phyloP scores from a whole-genome alignment of 306 rosid genomes.

The Quercus berberidifolia region DNA sequence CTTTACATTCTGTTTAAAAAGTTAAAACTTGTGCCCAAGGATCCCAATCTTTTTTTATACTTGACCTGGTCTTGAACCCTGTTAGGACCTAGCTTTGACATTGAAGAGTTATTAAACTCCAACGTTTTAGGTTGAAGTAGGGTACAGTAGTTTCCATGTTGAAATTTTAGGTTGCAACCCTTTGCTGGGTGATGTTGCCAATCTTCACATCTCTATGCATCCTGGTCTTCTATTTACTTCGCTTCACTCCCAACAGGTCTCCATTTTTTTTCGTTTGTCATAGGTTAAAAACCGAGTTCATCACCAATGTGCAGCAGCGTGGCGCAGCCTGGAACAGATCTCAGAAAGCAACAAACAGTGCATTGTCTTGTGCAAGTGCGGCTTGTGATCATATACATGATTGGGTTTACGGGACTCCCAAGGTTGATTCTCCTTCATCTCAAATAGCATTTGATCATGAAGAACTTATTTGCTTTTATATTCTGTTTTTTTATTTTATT shows the following conservation, averaged over 20 bases:
- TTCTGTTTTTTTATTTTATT: neutral
- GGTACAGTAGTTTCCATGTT: too few species aligned
- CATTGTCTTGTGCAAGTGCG: conserved; percentile 69
- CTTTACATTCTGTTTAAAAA: too few species aligned
- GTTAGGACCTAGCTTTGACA: too few species aligned
- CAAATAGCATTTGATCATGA: conserved; percentile 5
- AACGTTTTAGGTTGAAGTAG: too few species aligned
- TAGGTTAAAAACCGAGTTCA: conserved; percentile 76
- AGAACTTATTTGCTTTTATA: neutral
- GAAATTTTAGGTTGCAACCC: neutral
- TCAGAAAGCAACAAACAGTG: conserved; percentile 50
- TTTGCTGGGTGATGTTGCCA: neutral
- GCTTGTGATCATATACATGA: conserved; percentile 76
- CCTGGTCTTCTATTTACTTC: neutral
- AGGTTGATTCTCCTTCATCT: conserved; percentile 39
- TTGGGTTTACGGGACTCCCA: conserved; percentile 69
- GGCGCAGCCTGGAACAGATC: conserved; percentile 62
- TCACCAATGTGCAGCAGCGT: conserved; percentile 64
- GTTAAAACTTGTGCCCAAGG: too few species aligned
- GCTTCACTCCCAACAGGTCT: neutral
- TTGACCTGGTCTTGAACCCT: neutral
- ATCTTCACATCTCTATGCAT: neutral
- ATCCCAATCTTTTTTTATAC: neutral
- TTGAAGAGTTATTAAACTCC: too few species aligned
- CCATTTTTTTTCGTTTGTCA: neutral